Base-by-base conservation (phyloP, 2,329 filamentous ascomycete species). In the Plectosphaerella sp. region DNA sequence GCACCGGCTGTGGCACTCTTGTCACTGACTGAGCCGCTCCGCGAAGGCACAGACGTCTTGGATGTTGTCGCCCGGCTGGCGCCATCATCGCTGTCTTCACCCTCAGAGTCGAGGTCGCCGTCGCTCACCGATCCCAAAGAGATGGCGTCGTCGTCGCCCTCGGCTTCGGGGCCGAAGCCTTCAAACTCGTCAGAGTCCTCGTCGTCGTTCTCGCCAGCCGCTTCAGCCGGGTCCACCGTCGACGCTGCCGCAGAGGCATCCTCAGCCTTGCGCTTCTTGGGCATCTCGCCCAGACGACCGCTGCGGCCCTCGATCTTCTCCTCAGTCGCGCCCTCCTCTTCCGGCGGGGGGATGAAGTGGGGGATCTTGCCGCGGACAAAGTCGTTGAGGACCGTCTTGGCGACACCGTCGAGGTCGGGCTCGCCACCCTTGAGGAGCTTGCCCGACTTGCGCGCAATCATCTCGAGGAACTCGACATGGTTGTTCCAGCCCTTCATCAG, bases 381-480 rank as follows among this genome's bases (percentile, higher is more conserved):
- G 65, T 99, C 94, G 63, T 96, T 97, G 54, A 99, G 74, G 1
- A 99, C 88, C 84, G 96, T 96, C 71, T 96, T 96, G 1, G 94
- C 94, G 47, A 96, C 91, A 62, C 92, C 91, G 62, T 97, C 93
- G 51, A 97, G 74, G 68, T 99, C 94, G 4, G 93, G 88, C 67
- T 97, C 94, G n/a, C 93, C 94, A 53, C 90, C 93, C 66, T 91
- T 91, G 15, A 97, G 75, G 18, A 99, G 73, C 60, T 92, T 82
- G 15, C 94, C 94, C 53, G 86, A 85, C 69, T 97, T 97, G 52
- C 92, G 79, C 9, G 92, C 93, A 3, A 99, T 76, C 25, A 91
- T 75, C 64, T 96, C 93, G 1, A 99, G 75, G 62, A 99, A 96
- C 55, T 93, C 86, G 14, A 88, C 86, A 15, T 89, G 78, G 60